phyloP scores from a whole-genome alignment of 2,329 filamentous ascomycete species.

The Phoma herbarum region DNA sequence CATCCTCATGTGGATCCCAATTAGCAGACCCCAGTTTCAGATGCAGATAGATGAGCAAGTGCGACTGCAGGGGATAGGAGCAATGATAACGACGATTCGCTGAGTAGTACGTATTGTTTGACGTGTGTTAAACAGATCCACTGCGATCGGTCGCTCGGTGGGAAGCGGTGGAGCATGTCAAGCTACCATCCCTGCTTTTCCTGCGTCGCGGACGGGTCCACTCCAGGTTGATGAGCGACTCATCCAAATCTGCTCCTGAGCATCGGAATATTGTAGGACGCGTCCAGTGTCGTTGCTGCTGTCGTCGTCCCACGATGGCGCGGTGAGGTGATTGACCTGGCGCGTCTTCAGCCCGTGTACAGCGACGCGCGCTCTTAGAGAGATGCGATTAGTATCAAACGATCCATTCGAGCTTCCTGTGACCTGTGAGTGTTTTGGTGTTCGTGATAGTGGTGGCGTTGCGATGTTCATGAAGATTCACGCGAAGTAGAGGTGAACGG shows the following conservation, averaged over 20 bases:
- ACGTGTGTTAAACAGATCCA: not conserved
- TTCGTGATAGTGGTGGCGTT: not conserved
- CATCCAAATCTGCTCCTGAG: conserved; percentile 1
- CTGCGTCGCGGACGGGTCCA: not conserved
- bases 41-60: conserved; percentile 15
- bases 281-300: not conserved
- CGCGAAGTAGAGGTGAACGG: too few relatives aligned
- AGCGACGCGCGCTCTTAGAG: not conserved
- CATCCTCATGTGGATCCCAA: conserved; percentile 15
- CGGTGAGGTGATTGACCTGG: not conserved
- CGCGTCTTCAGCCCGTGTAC: not conserved
- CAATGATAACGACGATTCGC: not conserved
- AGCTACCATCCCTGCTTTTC: not conserved
- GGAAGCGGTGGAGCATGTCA: not conserved
- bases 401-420: not conserved
- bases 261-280: not conserved
- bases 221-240: not conserved
- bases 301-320: not conserved
- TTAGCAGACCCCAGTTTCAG: conserved; percentile 17
- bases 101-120: not conserved
- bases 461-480: not conserved
- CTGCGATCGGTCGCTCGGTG: not conserved
- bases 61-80: not conserved
- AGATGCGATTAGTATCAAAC: not conserved
- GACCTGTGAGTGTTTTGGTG: not conserved